Evolutionary conservation across 495 filamentous ascomycete species (phyloP).

Genomic region (Corynascus novoguineensis): DNA sequence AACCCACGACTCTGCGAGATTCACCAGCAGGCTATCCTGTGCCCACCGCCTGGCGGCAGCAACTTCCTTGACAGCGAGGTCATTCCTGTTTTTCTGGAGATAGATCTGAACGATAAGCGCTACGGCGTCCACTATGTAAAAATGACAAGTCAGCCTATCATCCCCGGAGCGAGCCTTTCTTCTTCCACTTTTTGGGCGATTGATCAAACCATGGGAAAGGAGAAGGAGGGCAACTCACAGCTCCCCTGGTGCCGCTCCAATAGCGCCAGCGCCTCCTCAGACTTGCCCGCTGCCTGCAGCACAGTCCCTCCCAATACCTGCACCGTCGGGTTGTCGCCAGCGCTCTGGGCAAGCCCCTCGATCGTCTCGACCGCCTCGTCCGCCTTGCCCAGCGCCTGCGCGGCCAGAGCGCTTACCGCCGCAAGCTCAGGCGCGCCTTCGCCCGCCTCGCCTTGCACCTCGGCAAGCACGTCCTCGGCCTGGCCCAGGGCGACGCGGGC

Average conservation of each 20-base stretch:
- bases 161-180: too few relatives aligned
- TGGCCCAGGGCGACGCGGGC: constrained; percentile 77
- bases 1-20: constrained; percentile 93
- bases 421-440: constrained; percentile 63
- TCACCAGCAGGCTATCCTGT: constrained; percentile 89
- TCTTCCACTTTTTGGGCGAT: too few relatives aligned
- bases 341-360: constrained; percentile 58
- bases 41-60: constrained; percentile 88
- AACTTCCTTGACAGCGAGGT: constrained; percentile 86
- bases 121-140: constrained; percentile 50
- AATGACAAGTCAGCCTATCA: constrained; percentile 3
- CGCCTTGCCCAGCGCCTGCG: constrained; percentile 54
- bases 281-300: constrained; percentile 66
- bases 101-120: constrained; percentile 84
- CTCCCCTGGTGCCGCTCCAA: constrained; percentile 80
- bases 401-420: constrained; percentile 73
- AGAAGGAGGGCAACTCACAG: constrained; percentile 51
- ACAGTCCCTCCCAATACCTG: constrained; percentile 76
- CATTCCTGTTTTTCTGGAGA: constrained; percentile 80
- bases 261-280: constrained; percentile 75
- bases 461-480: constrained; percentile 61
- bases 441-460: constrained; percentile 52
- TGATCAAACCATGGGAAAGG: neutral
- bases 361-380: constrained; percentile 56
- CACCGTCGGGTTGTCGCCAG: constrained; percentile 70